Percentiles rank a stretch among this genome's conserved stretches.
Conservation (phyloP, 2,329 filamentous ascomycete genomes). For the Calonectria hongkongensis region DNA sequence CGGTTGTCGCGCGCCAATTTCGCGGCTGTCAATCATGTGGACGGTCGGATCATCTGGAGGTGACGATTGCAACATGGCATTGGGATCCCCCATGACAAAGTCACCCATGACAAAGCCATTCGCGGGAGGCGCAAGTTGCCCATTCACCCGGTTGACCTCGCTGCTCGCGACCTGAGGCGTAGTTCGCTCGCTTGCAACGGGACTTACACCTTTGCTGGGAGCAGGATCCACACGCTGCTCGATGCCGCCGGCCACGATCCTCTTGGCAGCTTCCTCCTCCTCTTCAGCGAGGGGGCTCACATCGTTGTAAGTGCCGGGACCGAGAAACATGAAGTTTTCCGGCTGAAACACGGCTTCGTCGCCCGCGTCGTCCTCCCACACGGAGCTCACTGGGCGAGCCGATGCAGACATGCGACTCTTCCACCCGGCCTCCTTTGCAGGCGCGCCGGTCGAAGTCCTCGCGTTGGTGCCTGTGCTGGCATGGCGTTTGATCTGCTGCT, state of each 20-base stretch:
- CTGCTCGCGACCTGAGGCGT: conserved; percentile 54
- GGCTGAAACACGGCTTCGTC: conserved; percentile 68
- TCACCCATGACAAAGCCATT: conserved; percentile 40
- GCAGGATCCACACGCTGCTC: conserved; percentile 42
- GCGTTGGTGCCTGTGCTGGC: conserved; percentile 35
- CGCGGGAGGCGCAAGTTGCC: conserved; percentile 30
- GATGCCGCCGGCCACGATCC: conserved; percentile 52
- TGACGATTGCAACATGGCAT: conserved; percentile 6
- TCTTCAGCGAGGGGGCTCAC: conserved; percentile 66
- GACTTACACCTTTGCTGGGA: conserved; percentile 55
- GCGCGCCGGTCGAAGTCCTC: conserved; percentile 34
- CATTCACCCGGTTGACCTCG: conserved; percentile 37
- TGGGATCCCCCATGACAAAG: conserved; percentile 24
- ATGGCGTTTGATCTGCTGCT: conserved; percentile 67
- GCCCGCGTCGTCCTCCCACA: conserved; percentile 59
- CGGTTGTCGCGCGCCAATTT: conserved; percentile 45
- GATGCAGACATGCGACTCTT: conserved; percentile 58
- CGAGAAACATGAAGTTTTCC: conserved; percentile 72
- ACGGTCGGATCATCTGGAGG: conserved; percentile 46
- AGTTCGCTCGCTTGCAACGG: conserved; percentile 54
- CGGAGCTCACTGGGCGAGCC: conserved; percentile 57
- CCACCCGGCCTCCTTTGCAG: conserved; percentile 38
- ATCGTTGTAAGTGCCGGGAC: conserved; percentile 67
- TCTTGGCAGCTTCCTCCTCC: conserved; percentile 60
- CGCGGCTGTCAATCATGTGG: conserved; percentile 60